phyloP scores from a whole-genome alignment of 345 rosid genomes.

The Aquilaria sinensis region DNA sequence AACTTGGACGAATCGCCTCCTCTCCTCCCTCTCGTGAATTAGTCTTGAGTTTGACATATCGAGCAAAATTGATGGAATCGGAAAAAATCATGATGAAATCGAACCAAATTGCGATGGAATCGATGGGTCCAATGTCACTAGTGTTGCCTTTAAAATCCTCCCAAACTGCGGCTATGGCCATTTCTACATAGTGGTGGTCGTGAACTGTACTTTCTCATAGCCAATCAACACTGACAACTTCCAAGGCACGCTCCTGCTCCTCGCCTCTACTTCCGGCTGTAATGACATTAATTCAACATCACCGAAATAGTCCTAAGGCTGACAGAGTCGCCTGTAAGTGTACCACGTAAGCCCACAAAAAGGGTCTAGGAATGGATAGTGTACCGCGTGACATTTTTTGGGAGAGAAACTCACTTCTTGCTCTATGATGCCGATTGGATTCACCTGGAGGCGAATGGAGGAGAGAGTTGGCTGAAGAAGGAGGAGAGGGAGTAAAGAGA shows the following conservation, averaged over 20 bases:
- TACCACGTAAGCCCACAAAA: slow-evolving; percentile 58
- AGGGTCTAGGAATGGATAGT: slow-evolving; percentile 84
- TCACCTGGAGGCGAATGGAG: slow-evolving; percentile 54
- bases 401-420: slow-evolving; percentile 64
- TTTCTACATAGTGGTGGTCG: slow-evolving; percentile 75
- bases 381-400: slow-evolving; percentile 69
- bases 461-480: slow-evolving; percentile 7
- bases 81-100: too few species aligned
- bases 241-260: slow-evolving; percentile 63
- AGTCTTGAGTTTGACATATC: too few species aligned
- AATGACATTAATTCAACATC: slow-evolving; percentile 46
- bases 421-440: slow-evolving; percentile 89
- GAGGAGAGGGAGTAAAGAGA: too few species aligned
- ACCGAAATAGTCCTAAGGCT: slow-evolving; percentile 55
- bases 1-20: too few species aligned
- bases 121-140: slow-evolving; percentile 16
- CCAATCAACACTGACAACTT: slow-evolving; percentile 51
- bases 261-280: slow-evolving; percentile 67
- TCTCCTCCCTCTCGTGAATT: too few species aligned
- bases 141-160: slow-evolving; percentile 44
- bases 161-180: slow-evolving; percentile 97
- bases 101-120: too few species aligned
- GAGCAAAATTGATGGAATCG: too few species aligned
- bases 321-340: slow-evolving; percentile 36
- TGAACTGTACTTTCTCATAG: slow-evolving; percentile 65